phyloP scores from a whole-genome alignment of 805 yeast genomes.

The Priceomyces melissophilus region DNA sequence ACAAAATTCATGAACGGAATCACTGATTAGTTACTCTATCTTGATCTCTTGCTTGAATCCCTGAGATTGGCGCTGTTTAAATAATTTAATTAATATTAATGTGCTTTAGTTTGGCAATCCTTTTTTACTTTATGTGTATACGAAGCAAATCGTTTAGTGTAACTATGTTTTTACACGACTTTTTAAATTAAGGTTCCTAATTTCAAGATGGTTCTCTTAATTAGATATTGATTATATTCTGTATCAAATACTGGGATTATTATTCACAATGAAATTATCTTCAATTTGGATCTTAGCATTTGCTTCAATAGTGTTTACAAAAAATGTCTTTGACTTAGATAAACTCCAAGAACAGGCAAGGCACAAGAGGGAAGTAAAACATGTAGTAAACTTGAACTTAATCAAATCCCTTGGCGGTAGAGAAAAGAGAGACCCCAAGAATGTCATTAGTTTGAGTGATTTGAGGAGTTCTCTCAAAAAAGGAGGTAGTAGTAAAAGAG shows the following conservation, averaged over 20 bases:
- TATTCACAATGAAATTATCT: constrained; percentile 2
- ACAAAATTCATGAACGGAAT: too few relatives aligned
- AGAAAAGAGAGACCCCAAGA: constrained; percentile 17
- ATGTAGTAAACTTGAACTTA: constrained; percentile 9
- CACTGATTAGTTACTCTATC: too few relatives aligned
- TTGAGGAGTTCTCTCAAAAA: constrained; percentile 8
- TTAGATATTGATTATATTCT: too few relatives aligned
- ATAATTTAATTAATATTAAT: too few relatives aligned
- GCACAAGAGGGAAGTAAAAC: constrained; percentile 15
- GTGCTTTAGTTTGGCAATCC: too few relatives aligned
- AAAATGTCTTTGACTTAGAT: constrained; percentile 13
- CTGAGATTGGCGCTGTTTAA: too few relatives aligned
- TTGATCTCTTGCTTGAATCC: too few relatives aligned
- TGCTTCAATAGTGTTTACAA: constrained; percentile 6
- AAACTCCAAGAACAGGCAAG: constrained; percentile 9
- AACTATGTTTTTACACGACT: background rate
- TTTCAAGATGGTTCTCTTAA: too few relatives aligned
- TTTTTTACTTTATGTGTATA: too few relatives aligned
- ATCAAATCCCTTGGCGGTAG: background rate
- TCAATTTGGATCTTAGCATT: constrained; percentile 4
- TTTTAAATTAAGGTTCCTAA: background rate
- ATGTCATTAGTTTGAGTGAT: constrained; percentile 13
- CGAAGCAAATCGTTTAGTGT: too few relatives aligned
- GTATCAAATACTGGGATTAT: background rate
- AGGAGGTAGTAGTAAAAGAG: constrained; percentile 8